phyloP scores from a whole-genome alignment of 2,329 filamentous ascomycete genomes.

The Trichoderma polysporum region DNA sequence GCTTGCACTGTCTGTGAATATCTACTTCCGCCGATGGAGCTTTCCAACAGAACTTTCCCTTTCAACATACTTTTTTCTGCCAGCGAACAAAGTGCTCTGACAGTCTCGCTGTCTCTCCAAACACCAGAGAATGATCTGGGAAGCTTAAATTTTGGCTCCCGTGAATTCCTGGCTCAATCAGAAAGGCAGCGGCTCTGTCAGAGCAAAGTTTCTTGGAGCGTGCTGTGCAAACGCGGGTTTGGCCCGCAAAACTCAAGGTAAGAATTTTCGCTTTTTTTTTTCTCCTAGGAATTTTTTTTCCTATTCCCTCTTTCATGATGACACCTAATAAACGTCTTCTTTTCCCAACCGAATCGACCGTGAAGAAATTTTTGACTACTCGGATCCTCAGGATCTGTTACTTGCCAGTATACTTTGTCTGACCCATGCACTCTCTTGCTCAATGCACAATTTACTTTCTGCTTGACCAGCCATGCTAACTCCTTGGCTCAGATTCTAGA shows the following conservation, averaged over 20 bases:
- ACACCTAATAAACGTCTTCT: conserved; percentile 73
- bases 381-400: conserved; percentile 72
- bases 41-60: neutral
- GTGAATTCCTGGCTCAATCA: neutral
- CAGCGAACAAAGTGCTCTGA: neutral
- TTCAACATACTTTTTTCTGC: neutral
- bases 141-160: neutral
- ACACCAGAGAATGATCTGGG: neutral
- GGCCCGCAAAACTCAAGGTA: conserved; percentile 26
- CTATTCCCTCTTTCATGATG: conserved; percentile 59
- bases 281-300: conserved; percentile 17
- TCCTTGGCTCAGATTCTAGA: neutral
- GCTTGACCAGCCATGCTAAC: conserved; percentile 13
- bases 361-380: conserved; percentile 70
- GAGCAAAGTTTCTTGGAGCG: neutral
- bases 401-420: conserved; percentile 89
- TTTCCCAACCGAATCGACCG: conserved; percentile 86
- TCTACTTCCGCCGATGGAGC: conserved; percentile 28
- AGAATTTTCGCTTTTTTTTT: conserved; percentile 24
- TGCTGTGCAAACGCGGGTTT: neutral
- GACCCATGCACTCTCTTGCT: conserved; percentile 41
- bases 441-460: conserved; percentile 6
- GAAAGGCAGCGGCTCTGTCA: neutral
- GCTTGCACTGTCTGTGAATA: conserved; percentile 36
- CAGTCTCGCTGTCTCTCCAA: neutral